Evolutionary conservation across 1,284 basidiomycete species (phyloP), one percentile per base, ranked within the genome.

Genomic region (Ceratobasidium sp.): DNA sequence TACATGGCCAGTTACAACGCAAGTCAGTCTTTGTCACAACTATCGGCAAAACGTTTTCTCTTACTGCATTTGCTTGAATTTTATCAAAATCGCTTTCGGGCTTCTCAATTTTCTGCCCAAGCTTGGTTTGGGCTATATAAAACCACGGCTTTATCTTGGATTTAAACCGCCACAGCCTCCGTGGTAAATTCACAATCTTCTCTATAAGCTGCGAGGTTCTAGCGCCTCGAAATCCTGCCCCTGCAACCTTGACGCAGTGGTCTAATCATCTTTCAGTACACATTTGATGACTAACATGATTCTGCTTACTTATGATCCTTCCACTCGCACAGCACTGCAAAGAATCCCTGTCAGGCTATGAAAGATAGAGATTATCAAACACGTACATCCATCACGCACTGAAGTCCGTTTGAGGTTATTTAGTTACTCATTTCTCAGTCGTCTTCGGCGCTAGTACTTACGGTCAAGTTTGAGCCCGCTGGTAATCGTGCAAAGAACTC

Each of bases 381-480:
- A 40, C 60, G 28, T 6, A 63, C 60, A 39, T 63, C 60, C 6
- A 63, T 63, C 18, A 63, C 60, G 39, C 60, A 63, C 60, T 63
- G 33, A 20, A n/a, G n/a, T n/a, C n/a, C 33, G 7, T 39, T 18
- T 12, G 39, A 39, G 9, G 20, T 9, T 7, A 28, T 7, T 63
- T 28, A 63, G 20, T 28, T 28, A 63, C 9, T 4, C 28, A 20
- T n/a, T n/a, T n/a, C n/a, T n/a, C n/a, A n/a, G 39, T 7, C 28
- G 18, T 10, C 28, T 28, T 12, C 28, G 60, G 33, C 7, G 15
- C 39, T 39, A 5, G 7, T 10, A 39, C 60, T 63, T 20, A 63
- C 60, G 6, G 60, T 63, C 4, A 63, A 7, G 60, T 63, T 63
- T 4, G 60, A 63, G 5, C 20, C 60, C 28, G 15, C 5, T 28